Evolutionary conservation across 1,284 basidiomycete species (phyloP).

Genomic region (Meripilus lineatus): DNA sequence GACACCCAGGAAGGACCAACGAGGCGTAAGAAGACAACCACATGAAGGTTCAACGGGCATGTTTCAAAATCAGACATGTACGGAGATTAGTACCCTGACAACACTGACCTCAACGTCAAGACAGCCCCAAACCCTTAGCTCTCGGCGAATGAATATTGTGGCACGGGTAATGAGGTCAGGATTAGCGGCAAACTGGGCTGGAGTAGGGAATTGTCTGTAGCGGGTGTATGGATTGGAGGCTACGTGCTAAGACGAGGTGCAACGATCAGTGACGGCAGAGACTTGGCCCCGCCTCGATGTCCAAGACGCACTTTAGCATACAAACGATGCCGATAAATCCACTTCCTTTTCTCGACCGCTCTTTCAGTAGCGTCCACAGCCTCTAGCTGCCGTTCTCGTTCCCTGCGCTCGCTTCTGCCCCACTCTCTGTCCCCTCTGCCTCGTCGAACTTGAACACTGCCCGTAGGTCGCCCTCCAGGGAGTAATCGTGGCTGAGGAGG

Average conservation of each 20-base stretch:
- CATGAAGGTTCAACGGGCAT: too few species aligned
- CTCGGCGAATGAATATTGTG: conserved; percentile 76
- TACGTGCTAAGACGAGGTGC: conserved; percentile 57
- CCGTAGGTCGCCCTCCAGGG: conserved; percentile 23
- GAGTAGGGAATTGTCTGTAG: conserved; percentile 78
- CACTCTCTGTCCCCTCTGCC: conserved; percentile 48
- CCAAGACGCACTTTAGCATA: conserved; percentile 71
- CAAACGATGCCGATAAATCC: conserved; percentile 69
- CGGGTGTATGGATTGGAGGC: conserved; percentile 80
- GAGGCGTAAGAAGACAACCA: too few species aligned
- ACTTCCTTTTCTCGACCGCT: conserved; percentile 51
- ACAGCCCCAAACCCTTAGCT: conserved; percentile 78
- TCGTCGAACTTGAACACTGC: background rate
- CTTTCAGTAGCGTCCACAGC: conserved; percentile 60
- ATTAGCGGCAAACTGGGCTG: conserved; percentile 72
- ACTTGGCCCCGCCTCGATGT: background rate
- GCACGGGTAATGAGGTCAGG: conserved; percentile 69
- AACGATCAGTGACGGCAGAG: background rate
- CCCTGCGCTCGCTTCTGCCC: conserved; percentile 39
- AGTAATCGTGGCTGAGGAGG: conserved; percentile 24
- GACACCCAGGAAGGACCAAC: background rate
- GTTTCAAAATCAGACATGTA: too few species aligned
- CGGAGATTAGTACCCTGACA: too few species aligned
- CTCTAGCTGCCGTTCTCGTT: conserved; percentile 43
- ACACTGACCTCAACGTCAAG: conserved; percentile 73